Evolutionary conservation across 306 rosid species (phyloP), one percentile per base, ranked within the genome.

Genomic region (Dryas octopetala): DNA sequence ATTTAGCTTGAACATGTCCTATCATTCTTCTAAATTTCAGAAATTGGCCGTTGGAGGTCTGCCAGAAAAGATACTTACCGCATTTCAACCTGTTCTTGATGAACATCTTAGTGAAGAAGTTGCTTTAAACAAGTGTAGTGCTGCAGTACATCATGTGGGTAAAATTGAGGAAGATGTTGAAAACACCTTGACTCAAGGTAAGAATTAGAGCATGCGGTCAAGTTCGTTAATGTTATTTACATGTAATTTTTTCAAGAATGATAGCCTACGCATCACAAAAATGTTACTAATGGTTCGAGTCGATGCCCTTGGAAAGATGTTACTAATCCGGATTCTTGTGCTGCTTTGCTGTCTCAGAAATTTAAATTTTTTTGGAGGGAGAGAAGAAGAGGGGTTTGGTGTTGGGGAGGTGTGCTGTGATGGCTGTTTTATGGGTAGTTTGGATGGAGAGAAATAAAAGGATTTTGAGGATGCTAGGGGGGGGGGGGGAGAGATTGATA

Each of bases 21-120:
- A 67, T 68, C 78, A 65, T 79, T 82, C 69, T 76, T 43, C 70
- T 81, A 68, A 77, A 83, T 57, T 74, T 82, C 88, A 93, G 98
- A 93, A 93, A 93, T 75, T 93, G 85, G 91, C 94, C 68, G 89
- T 87, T 77, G 98, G 98, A 77, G 91, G 90, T 82, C 76, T 84
- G 78, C 94, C 90, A 53, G 98, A 94, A 83, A 91, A 91, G 82
- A 88, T 91, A 81, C 69, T 94, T 44, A 87, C 89, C 3, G 94
- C 98, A 71, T 88, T 88, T 85, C 97, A 94, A 58, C 86, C 92
- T 68, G 96, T 94, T 76, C 87, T 87, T 77, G 98, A 94, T 74
- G 97, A 86, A 63, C 84, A 87, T 83, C 80, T 59, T 19, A 79
- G 68, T n/a, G 98, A 94, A 83, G 97, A 89, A 75, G 86, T 83